A percentile compares a stretch with the other conserved stretches of the same genome.
Conservation (phyloP, 2,329 filamentous ascomycete species). For the Xylariaceae sp. region DNA sequence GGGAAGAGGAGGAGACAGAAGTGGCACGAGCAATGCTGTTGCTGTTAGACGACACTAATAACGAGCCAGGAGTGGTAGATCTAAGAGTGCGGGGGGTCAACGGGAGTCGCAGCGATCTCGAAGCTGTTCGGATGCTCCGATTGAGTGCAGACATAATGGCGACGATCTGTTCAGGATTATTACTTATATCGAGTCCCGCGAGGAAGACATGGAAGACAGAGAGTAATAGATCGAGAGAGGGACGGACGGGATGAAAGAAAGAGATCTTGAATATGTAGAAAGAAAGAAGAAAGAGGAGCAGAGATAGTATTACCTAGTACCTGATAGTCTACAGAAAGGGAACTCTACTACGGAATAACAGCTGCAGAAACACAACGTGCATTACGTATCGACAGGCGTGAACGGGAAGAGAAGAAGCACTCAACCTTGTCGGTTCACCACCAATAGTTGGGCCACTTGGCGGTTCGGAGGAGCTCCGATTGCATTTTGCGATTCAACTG, state of each 20-base stretch:
- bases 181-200: neutral
- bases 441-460: neutral
- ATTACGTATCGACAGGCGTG: no score
- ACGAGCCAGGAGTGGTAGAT: conserved; percentile 34
- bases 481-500: neutral
- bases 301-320: no score
- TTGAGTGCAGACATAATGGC: conserved; percentile 48
- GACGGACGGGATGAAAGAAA: neutral
- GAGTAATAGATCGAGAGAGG: neutral
- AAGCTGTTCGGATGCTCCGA: conserved; percentile 50
- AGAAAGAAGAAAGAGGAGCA: neutral
- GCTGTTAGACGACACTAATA: conserved; percentile 32
- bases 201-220: neutral
- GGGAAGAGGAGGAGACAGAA: conserved; percentile 33
- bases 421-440: no score
- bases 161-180: neutral
- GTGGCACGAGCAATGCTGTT: neutral
- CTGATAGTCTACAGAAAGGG: no score
- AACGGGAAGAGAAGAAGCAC: no score
- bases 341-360: no score
- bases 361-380: no score
- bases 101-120: conserved; percentile 49
- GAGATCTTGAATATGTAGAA: neutral
- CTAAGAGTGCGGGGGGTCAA: conserved; percentile 28
- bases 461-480: neutral